Evolutionary conservation across 2,329 filamentous ascomycete genomes (phyloP).

Genomic region (Penicillium sp.): DNA sequence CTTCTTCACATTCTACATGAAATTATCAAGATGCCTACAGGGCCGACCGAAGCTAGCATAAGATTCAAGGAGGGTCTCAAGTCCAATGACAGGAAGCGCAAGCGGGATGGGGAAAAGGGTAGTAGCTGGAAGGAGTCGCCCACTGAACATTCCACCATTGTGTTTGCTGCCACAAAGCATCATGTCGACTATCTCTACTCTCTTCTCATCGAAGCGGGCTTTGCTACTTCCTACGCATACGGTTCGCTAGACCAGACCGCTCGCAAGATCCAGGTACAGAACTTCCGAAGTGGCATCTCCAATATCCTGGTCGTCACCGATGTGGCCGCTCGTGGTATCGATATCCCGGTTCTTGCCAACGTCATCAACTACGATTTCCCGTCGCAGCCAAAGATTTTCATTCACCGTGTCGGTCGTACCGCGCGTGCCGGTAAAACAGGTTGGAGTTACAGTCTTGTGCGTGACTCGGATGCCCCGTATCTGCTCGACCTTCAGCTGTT

Average conservation of each 20-base stretch:
- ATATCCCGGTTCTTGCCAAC: slow-evolving; percentile 92
- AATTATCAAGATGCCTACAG: slow-evolving; percentile 81
- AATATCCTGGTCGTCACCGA: slow-evolving; percentile 95
- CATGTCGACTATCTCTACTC: slow-evolving; percentile 89
- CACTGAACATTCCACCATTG: slow-evolving; percentile 85
- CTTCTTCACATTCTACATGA: slow-evolving; percentile 84
- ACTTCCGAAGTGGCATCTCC: slow-evolving; percentile 76
- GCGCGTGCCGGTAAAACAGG: slow-evolving; percentile 87
- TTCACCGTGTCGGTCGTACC: slow-evolving; percentile 92
- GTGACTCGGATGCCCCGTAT: slow-evolving; percentile 84
- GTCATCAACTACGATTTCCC: slow-evolving; percentile 99
- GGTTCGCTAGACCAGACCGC: slow-evolving; percentile 92
- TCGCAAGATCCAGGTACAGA: slow-evolving; percentile 83
- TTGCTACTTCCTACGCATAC: slow-evolving; percentile 88
- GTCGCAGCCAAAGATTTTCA: slow-evolving; percentile 91
- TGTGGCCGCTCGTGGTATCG: slow-evolving; percentile 92
- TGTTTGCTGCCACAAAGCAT: slow-evolving; percentile 94
- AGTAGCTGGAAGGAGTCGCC: slow-evolving; percentile 62
- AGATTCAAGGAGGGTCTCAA: slow-evolving; percentile 44
- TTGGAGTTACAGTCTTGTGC: slow-evolving; percentile 91
- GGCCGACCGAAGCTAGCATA: slow-evolving; percentile 53
- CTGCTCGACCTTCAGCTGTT: slow-evolving; percentile 92
- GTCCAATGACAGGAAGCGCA: slow-evolving; percentile 40
- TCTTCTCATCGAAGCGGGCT: slow-evolving; percentile 75
- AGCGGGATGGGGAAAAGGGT: slow-evolving; percentile 47